A percentile compares a stretch with the other conserved stretches of the same genome.
phyloP scores from a whole-genome alignment of 2,329 filamentous ascomycete genomes.

The Myriosclerotinia curreyana region DNA sequence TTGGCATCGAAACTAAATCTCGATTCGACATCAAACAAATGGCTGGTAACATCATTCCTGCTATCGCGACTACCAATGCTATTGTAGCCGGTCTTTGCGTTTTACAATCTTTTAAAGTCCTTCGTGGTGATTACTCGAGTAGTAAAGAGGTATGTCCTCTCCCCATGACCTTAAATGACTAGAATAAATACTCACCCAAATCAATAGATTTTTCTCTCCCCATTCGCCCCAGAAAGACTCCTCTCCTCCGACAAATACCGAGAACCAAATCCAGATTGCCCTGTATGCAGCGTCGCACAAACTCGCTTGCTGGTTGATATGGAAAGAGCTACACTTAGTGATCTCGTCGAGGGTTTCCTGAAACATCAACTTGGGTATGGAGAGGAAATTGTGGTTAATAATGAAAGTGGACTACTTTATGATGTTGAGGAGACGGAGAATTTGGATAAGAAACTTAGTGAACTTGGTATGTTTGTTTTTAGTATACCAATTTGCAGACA shows the following conservation, averaged over 20 bases:
- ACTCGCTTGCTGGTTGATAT: slow-evolving; percentile 66
- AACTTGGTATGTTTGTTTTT: slow-evolving; percentile 57
- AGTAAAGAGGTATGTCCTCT: slow-evolving; percentile 64
- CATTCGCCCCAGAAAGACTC: slow-evolving; percentile 56
- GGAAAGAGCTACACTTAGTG: slow-evolving; percentile 67
- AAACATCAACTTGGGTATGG: slow-evolving; percentile 70
- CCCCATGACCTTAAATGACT: slow-evolving; percentile 8
- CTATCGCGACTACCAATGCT: slow-evolving; percentile 96
- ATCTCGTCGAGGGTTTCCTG: slow-evolving; percentile 75
- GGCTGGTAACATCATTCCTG: slow-evolving; percentile 98
- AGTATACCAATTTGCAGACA: neutral
- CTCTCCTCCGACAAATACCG: slow-evolving; percentile 56
- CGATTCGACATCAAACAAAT: slow-evolving; percentile 98
- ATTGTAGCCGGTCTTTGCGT: slow-evolving; percentile 93
- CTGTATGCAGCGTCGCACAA: slow-evolving; percentile 75
- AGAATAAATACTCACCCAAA: slow-evolving; percentile 5
- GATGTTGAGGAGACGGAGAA: slow-evolving; percentile 89
- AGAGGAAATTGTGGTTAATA: slow-evolving; percentile 76
- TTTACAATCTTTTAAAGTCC: slow-evolving; percentile 85
- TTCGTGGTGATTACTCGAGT: slow-evolving; percentile 66
- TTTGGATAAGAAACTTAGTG: slow-evolving; percentile 70
- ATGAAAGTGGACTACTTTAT: slow-evolving; percentile 74
- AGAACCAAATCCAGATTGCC: slow-evolving; percentile 75
- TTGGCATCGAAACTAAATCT: slow-evolving; percentile 82
- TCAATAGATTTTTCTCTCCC: slow-evolving; percentile 72